A percentile compares a stretch with the other conserved stretches of the same genome.
These are phyloP conservation scores for Claviceps sorghi DNA, from an alignment of 2,329 filamentous ascomycete genomes.

Conservation along the genomic window DNA sequence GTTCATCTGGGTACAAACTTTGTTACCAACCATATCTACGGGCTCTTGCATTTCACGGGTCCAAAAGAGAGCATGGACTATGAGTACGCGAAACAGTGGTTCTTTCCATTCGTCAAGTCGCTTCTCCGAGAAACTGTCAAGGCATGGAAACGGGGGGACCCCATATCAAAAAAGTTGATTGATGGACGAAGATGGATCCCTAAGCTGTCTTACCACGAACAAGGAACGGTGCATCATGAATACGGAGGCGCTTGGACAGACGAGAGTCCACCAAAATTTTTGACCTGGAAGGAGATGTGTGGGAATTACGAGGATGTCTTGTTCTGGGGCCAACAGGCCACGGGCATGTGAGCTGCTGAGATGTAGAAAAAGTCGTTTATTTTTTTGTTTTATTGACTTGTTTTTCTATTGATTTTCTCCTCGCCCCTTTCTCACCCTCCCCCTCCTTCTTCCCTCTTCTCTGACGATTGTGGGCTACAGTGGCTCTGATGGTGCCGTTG, in stretches of 20 bases:
- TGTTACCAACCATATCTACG: constrained; percentile 21
- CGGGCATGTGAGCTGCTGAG: neutral
- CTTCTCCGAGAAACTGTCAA: constrained; percentile 16
- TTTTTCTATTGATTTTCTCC: no score
- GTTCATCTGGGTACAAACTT: constrained; percentile 22
- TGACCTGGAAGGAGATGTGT: constrained; percentile 16
- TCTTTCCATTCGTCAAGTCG: constrained; percentile 19
- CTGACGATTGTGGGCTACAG: no score
- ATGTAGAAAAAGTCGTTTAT: neutral
- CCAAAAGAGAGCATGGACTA: constrained; percentile 18
- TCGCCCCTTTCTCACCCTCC: no score
- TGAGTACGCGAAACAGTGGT: constrained; percentile 24
- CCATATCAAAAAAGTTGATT: constrained; percentile 15
- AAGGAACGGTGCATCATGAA: constrained; percentile 4
- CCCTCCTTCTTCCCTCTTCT: no score
- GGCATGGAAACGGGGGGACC: constrained; percentile 11
- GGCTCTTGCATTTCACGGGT: constrained; percentile 25
- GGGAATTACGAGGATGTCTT: constrained; percentile 10
- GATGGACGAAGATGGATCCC: constrained; percentile 18
- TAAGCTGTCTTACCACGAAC: constrained; percentile 7
- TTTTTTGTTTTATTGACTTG: neutral
- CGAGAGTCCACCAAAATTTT: constrained; percentile 10
- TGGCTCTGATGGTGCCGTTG: no score
- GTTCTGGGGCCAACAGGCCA: constrained; percentile 11
- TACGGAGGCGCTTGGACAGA: constrained; percentile 14